phyloP scores from a whole-genome alignment of 805 yeast species.

The Candida maesae region DNA sequence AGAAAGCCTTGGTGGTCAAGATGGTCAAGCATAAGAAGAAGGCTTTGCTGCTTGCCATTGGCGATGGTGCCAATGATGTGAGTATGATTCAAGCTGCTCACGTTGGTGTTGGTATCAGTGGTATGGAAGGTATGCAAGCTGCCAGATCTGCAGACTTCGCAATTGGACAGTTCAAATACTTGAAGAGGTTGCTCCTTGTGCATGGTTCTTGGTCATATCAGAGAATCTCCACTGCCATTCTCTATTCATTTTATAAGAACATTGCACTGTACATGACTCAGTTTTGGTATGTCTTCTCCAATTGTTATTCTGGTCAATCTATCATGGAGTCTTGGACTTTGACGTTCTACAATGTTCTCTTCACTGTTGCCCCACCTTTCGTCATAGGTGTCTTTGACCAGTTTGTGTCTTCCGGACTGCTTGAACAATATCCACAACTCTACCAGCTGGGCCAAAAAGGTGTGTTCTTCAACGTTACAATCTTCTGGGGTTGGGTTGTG shows the following conservation, averaged over 20 bases:
- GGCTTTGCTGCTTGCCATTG: conserved; percentile 81
- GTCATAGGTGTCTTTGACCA: conserved; percentile 96
- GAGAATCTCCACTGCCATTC: conserved; percentile 85
- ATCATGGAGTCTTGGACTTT: conserved; percentile 97
- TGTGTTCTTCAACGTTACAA: conserved; percentile 81
- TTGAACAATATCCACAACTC: conserved; percentile 89
- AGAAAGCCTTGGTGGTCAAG: conserved; percentile 93
- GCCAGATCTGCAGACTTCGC: conserved; percentile 97
- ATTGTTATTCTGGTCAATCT: conserved; percentile 93
- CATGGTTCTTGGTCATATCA: conserved; percentile 99
- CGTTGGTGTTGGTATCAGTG: conserved; percentile 98
- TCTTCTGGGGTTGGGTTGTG: conserved; percentile 96
- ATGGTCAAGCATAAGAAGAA: conserved; percentile 80
- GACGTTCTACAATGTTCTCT: conserved; percentile 91
- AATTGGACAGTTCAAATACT: conserved; percentile 89
- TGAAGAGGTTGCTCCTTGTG: conserved; percentile 78
- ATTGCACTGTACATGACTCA: conserved; percentile 96
- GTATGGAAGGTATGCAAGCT: conserved; percentile 99
- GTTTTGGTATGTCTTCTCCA: conserved; percentile 94
- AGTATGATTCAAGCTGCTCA: conserved; percentile 99
- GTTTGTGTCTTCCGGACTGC: conserved; percentile 83
- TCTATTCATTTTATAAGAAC: conserved; percentile 94
- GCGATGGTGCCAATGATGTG: conserved; percentile 99
- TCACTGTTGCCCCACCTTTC: conserved; percentile 94
- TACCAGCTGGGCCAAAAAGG: conserved; percentile 89